These are phyloP conservation scores for Arachis hypogaea DNA, from an alignment of 306 rosid species.

Conservation along the genomic window DNA sequence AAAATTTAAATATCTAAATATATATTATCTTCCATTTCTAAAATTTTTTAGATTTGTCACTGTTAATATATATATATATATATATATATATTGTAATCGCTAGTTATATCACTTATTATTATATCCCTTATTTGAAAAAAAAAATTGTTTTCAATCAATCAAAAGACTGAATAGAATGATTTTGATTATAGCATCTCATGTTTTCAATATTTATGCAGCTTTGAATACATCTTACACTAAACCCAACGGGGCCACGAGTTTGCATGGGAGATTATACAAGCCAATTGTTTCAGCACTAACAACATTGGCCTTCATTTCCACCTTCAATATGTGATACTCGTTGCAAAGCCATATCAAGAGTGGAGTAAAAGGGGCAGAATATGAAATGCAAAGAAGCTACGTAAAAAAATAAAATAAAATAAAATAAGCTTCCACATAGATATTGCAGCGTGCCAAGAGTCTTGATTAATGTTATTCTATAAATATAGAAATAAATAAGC, in stretches of 20 bases:
- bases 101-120: no score
- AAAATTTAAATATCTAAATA: no score
- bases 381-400: background rate
- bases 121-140: no score
- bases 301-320: conserved; percentile 48
- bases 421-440: background rate
- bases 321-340: conserved; percentile 40
- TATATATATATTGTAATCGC: no score
- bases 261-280: conserved; percentile 41
- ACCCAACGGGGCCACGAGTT: conserved; percentile 37
- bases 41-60: no score
- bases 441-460: conserved; percentile 5
- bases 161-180: no score
- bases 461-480: conserved; percentile 20
- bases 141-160: no score
- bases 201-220: conserved; percentile 42
- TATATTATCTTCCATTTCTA: no score
- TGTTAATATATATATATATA: no score
- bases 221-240: background rate
- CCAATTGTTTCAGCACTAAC: conserved; percentile 40
- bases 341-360: background rate
- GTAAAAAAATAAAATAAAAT: background rate
- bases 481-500: conserved; percentile 34
- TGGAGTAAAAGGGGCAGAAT: background rate
- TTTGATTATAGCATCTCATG: background rate